phyloP scores from a whole-genome alignment of 23 red algal genomes.

The Chondrus crispus region DNA sequence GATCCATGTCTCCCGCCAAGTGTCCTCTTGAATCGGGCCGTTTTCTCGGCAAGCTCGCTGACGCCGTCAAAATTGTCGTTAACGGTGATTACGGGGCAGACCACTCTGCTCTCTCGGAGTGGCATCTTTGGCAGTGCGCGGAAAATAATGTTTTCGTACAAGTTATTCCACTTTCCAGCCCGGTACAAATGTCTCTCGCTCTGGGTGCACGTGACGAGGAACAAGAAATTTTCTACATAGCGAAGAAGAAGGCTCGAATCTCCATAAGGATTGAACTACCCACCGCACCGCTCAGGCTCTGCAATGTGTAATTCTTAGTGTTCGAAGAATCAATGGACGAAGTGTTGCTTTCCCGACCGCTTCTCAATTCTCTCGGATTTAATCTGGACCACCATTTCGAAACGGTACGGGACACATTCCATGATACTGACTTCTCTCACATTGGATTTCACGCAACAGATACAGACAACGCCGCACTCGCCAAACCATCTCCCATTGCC shows the following conservation, averaged over 20 bases:
- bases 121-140: background rate
- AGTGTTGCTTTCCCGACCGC: background rate
- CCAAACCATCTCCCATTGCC: too few species aligned
- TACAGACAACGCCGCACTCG: too few species aligned
- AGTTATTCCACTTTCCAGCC: background rate
- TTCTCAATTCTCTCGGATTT: constrained; percentile 18
- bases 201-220: too few species aligned
- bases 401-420: background rate
- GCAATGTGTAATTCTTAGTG: constrained; percentile 16
- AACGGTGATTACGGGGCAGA: background rate
- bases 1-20: too few species aligned
- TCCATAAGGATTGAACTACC: too few species aligned
- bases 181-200: background rate
- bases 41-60: too few species aligned
- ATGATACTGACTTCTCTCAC: constrained; percentile 5
- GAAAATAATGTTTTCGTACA: background rate
- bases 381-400: background rate
- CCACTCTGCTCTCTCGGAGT: background rate
- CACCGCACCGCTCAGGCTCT: background rate
- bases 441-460: too few species aligned
- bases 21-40: too few species aligned
- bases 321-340: constrained; percentile 10
- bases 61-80: too few species aligned
- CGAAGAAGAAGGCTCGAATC: too few species aligned
- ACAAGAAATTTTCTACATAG: too few species aligned